Evolutionary conservation across 495 filamentous ascomycete genomes (phyloP).

Genomic region (Elasticomyces elasticus): DNA sequence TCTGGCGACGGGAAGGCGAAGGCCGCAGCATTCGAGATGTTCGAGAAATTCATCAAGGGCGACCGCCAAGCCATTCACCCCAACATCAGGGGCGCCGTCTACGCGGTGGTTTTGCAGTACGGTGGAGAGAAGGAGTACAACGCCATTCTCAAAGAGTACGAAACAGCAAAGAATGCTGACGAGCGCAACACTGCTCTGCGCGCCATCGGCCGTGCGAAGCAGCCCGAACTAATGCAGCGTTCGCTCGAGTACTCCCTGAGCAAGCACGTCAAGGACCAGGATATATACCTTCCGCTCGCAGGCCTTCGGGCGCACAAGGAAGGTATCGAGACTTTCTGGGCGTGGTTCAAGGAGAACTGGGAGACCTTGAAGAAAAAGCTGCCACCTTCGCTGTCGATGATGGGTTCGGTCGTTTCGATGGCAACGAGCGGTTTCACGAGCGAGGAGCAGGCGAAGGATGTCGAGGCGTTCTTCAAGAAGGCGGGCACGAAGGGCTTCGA

Average conservation of each 20-base stretch:
- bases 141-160: slow-evolving; percentile 69
- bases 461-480: slow-evolving; percentile 69
- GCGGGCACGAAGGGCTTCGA: slow-evolving; percentile 68
- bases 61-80: slow-evolving; percentile 61
- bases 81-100: slow-evolving; percentile 60
- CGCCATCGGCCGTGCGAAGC: slow-evolving; percentile 66
- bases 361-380: slow-evolving; percentile 64
- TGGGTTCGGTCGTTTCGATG: slow-evolving; percentile 74
- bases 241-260: slow-evolving; percentile 66
- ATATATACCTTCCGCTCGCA: slow-evolving; percentile 79
- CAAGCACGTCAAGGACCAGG: slow-evolving; percentile 86
- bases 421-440: slow-evolving; percentile 74
- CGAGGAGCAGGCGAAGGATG: slow-evolving; percentile 59
- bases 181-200: slow-evolving; percentile 94
- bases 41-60: slow-evolving; percentile 56
- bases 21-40: slow-evolving; percentile 60
- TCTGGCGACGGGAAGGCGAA: slow-evolving; percentile 54
- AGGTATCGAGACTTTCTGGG: slow-evolving; percentile 73
- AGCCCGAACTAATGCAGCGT: slow-evolving; percentile 67
- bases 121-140: slow-evolving; percentile 73
- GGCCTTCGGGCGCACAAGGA: slow-evolving; percentile 67
- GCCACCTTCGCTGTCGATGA: slow-evolving; percentile 72
- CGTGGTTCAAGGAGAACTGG: slow-evolving; percentile 83
- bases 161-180: slow-evolving; percentile 74
- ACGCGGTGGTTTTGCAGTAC: slow-evolving; percentile 59